Percentiles rank a stretch among this genome's conserved stretches.
These are phyloP conservation scores for Mycena filopes DNA, from an alignment of 768 basidiomycete genomes.

Conservation along the genomic window DNA sequence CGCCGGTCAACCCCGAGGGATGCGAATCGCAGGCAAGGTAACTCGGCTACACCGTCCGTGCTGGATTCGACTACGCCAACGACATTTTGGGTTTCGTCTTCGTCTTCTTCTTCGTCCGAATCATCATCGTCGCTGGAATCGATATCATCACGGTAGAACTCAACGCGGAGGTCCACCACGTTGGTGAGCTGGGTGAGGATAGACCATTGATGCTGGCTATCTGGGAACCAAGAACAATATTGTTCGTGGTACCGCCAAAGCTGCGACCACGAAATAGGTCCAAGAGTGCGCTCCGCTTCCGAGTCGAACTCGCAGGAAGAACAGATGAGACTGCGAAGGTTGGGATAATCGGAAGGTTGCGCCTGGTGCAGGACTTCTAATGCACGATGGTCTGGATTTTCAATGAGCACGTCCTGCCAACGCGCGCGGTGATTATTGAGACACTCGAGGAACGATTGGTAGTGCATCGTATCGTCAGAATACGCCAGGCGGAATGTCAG, in stretches of 20 bases:
- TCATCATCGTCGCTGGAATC: no score
- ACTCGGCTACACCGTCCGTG: neutral
- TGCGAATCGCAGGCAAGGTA: constrained; percentile 2
- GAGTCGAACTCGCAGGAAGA: neutral
- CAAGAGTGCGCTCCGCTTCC: neutral
- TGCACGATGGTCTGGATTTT: neutral
- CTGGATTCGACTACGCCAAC: no score
- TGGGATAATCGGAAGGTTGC: neutral
- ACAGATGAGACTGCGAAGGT: constrained; percentile 4
- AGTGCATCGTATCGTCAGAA: neutral
- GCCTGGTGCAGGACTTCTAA: neutral
- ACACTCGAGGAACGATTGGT: constrained; percentile 6
- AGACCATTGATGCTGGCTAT: neutral
- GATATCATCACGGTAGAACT: neutral
- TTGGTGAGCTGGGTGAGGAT: constrained; percentile 4
- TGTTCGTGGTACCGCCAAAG: constrained; percentile 8
- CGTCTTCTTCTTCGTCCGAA: no score
- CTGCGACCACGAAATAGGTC: constrained; percentile 1
- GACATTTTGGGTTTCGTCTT: no score
- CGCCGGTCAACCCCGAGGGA: neutral
- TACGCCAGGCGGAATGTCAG: neutral
- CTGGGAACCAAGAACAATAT: neutral
- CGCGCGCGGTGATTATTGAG: constrained; percentile 3
- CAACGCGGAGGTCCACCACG: neutral
- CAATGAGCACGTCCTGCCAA: constrained; percentile 1